Conservation (phyloP, 345 rosid species). For the Brassica carinata region DNA sequence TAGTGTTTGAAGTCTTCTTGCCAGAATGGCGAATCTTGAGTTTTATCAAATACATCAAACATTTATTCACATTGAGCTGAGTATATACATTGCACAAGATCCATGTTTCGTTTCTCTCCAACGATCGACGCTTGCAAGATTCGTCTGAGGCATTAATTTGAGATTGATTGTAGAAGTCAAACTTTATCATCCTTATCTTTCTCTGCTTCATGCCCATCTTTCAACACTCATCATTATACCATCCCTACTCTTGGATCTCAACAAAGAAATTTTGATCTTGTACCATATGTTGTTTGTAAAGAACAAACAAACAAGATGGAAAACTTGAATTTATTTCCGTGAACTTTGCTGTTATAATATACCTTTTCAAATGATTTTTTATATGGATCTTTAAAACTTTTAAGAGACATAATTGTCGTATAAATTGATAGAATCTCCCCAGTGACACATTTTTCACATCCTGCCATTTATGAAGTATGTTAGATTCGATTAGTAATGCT, state of each 20-base stretch:
- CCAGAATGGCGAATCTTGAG: not conserved
- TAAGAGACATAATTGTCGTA: no score
- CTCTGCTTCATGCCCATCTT: not conserved
- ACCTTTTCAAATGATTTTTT: not conserved
- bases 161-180: not conserved
- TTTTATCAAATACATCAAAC: not conserved
- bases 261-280: not conserved
- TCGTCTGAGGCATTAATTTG: not conserved
- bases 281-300: not conserved
- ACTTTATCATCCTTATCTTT: not conserved
- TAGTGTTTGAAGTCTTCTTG: not conserved
- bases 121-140: not conserved
- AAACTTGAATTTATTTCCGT: not conserved
- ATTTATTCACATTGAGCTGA: not conserved
- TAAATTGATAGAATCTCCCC: no score
- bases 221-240: not conserved
- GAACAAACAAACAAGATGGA: not conserved
- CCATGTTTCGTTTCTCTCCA: not conserved
- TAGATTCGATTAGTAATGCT: conserved; percentile 18
- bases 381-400: no score
- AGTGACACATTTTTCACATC: no score
- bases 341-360: no score
- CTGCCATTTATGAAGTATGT: no score
- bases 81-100: not conserved
- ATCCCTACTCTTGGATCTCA: not conserved